Conservation (phyloP, 1,139 yeast species). For the Martiniozyma asiatica region DNA sequence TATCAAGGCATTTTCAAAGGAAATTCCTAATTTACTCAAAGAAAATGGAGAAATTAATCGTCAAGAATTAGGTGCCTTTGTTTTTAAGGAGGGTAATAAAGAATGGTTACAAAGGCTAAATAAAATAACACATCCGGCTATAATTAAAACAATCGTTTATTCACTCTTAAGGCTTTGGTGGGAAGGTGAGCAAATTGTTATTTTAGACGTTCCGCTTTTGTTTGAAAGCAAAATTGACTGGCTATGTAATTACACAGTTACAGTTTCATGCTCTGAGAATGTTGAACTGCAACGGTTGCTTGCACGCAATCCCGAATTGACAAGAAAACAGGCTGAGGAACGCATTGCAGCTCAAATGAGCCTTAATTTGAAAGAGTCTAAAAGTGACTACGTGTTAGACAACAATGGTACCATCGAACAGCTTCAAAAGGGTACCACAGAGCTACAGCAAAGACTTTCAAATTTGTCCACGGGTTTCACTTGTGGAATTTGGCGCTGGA, state of each 20-base stretch:
- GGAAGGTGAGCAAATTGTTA: slow-evolving; percentile 37
- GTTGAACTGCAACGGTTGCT: slow-evolving; percentile 53
- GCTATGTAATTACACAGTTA: slow-evolving; percentile 61
- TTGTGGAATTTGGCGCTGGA: too few species aligned
- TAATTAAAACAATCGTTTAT: slow-evolving; percentile 52
- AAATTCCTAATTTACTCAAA: slow-evolving; percentile 42
- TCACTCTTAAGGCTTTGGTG: slow-evolving; percentile 49
- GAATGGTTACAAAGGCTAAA: slow-evolving; percentile 48
- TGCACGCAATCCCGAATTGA: slow-evolving; percentile 55
- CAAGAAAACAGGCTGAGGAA: slow-evolving; percentile 53
- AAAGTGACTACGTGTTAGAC: slow-evolving; percentile 58
- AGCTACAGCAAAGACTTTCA: too few species aligned
- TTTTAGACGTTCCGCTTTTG: slow-evolving; percentile 81
- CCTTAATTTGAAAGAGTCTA: slow-evolving; percentile 38
- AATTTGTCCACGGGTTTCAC: too few species aligned
- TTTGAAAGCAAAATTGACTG: slow-evolving; percentile 67
- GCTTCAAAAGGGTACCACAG: too few species aligned
- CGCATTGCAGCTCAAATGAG: slow-evolving; percentile 75
- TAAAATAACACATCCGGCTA: slow-evolving; percentile 81
- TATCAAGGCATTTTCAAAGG: slow-evolving; percentile 42
- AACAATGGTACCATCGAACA: slow-evolving; percentile 45
- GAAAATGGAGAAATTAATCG: slow-evolving; percentile 47
- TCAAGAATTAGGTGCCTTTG: slow-evolving; percentile 62
- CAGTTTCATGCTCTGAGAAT: slow-evolving; percentile 50
- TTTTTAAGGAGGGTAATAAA: slow-evolving; percentile 52